phyloP scores from a whole-genome alignment of 768 basidiomycete genomes.

The Amanita subjunquillea region DNA sequence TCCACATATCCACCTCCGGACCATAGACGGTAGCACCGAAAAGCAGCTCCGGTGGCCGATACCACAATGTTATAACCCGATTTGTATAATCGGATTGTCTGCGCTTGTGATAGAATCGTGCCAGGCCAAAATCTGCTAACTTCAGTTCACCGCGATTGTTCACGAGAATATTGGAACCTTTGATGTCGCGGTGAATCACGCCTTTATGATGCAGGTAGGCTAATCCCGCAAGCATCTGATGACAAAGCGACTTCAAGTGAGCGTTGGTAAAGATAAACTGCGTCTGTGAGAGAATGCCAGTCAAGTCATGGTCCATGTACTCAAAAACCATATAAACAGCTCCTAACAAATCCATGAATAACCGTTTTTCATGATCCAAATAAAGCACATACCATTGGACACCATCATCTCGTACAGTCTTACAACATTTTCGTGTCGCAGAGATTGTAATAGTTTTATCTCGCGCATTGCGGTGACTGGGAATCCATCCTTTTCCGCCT shows the following conservation, averaged over 20 bases:
- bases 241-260: slow-evolving; percentile 90
- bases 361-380: background rate
- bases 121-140: slow-evolving; percentile 94
- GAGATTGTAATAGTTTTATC: slow-evolving; percentile 90
- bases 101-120: slow-evolving; percentile 90
- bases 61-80: slow-evolving; percentile 97
- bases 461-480: slow-evolving; percentile 99
- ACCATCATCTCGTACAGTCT: slow-evolving; percentile 98
- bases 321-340: slow-evolving; percentile 99
- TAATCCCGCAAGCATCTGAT: slow-evolving; percentile 92
- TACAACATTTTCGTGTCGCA: slow-evolving; percentile 86
- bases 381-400: slow-evolving; percentile 60
- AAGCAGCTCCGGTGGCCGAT: slow-evolving; percentile 89
- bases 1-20: slow-evolving; percentile 99
- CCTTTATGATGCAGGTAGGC: slow-evolving; percentile 93
- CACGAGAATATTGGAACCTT: slow-evolving; percentile 95
- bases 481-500: slow-evolving; percentile 94
- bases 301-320: slow-evolving; percentile 98
- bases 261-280: slow-evolving; percentile 78
- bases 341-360: slow-evolving; percentile 34
- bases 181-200: slow-evolving; percentile 97
- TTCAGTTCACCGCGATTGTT: slow-evolving; percentile 90
- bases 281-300: slow-evolving; percentile 86
- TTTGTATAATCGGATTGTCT: slow-evolving; percentile 95
- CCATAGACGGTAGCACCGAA: slow-evolving; percentile 96